Conservation (phyloP, 257 asterid species). For the Ilex aquifolium region DNA sequence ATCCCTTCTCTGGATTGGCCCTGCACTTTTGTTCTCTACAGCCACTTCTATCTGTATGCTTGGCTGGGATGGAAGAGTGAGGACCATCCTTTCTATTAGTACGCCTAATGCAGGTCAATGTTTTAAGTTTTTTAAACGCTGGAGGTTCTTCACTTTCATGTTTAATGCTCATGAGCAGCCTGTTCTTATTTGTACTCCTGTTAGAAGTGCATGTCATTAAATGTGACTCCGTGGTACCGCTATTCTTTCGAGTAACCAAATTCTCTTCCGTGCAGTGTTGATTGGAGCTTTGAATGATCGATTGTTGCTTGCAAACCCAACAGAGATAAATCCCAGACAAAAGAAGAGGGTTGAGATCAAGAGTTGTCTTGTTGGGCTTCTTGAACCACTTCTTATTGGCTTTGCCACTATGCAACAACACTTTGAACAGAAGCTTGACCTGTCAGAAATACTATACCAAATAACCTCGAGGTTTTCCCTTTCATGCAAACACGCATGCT, state of each 20-base stretch:
- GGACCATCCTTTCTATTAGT: conserved; percentile 84
- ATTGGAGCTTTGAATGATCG: conserved; percentile 97
- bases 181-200: not conserved
- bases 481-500: not conserved
- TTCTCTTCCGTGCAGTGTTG: conserved; percentile 54
- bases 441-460: conserved; percentile 94
- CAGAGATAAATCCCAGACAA: conserved; percentile 87
- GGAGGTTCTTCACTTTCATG: not conserved
- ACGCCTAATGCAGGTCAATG: conserved; percentile 90
- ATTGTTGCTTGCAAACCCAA: conserved; percentile 70
- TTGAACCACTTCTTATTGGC: conserved; percentile 98
- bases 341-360: conserved; percentile 93
- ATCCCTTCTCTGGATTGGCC: conserved; percentile 99
- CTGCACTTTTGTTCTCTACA: conserved; percentile 97
- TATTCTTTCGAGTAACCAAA: conserved; percentile 21
- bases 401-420: conserved; percentile 93
- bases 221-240: conserved; percentile 12
- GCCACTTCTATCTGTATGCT: conserved; percentile 79
- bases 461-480: conserved; percentile 81
- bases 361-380: conserved; percentile 89
- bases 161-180: conserved; percentile 6
- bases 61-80: conserved; percentile 99
- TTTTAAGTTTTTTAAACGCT: conserved; percentile 15
- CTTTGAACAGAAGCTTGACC: conserved; percentile 98
- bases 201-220: conserved; percentile 4